These are phyloP conservation scores for Avicennia marina DNA, from an alignment of 257 asterid species.

Conservation along the genomic window DNA sequence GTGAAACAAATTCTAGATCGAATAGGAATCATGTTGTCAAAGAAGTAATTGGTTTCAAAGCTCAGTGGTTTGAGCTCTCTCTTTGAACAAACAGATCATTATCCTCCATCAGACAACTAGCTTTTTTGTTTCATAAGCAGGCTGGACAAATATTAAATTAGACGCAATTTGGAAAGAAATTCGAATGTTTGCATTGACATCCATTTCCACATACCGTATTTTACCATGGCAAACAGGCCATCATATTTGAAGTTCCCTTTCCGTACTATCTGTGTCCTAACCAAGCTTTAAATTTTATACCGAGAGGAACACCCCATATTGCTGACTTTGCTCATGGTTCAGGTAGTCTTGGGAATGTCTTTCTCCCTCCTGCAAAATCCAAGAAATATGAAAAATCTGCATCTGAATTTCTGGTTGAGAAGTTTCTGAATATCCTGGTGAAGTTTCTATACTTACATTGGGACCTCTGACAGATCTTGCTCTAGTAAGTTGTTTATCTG, in stretches of 20 bases:
- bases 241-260: neutral
- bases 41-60: neutral
- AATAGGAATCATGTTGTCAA: neutral
- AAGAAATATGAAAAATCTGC: slow-evolving; percentile 71
- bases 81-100: neutral
- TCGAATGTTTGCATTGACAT: too few species aligned
- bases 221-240: neutral
- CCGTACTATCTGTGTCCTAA: neutral
- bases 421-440: slow-evolving; percentile 84
- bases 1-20: neutral
- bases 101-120: neutral
- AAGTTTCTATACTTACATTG: slow-evolving; percentile 91
- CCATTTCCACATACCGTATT: too few species aligned
- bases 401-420: slow-evolving; percentile 73
- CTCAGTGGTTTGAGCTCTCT: neutral
- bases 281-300: slow-evolving; percentile 14
- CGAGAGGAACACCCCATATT: slow-evolving; percentile 80
- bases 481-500: slow-evolving; percentile 41
- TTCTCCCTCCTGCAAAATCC: slow-evolving; percentile 52
- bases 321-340: slow-evolving; percentile 89
- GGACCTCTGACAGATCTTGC: slow-evolving; percentile 97
- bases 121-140: neutral
- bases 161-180: too few species aligned
- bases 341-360: slow-evolving; percentile 70
- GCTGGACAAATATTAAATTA: too few species aligned